Percentiles rank a stretch among this genome's conserved stretches.
phyloP scores from a whole-genome alignment of 306 rosid species.

The Corylus heterophylla region DNA sequence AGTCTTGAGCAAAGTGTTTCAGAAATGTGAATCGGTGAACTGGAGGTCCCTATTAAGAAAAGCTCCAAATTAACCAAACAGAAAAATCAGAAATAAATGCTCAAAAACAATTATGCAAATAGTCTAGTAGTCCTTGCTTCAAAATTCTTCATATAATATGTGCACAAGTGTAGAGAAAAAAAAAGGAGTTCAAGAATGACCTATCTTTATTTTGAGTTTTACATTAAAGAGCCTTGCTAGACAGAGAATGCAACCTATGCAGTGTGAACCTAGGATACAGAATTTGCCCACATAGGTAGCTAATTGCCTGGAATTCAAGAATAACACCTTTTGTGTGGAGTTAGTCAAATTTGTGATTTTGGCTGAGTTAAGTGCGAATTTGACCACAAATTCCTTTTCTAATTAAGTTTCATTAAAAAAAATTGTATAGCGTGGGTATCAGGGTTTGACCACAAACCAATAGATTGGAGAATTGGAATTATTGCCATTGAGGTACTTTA shows the following conservation, averaged over 20 bases:
- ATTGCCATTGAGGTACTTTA: background rate
- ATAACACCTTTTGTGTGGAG: background rate
- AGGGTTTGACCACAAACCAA: background rate
- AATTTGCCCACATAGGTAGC: background rate
- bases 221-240: background rate
- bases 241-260: background rate
- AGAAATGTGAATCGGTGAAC: slow-evolving; percentile 63
- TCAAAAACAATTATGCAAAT: background rate
- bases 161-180: background rate
- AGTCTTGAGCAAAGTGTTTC: slow-evolving; percentile 76
- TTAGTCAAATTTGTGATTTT: background rate
- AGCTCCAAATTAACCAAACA: slow-evolving; percentile 20
- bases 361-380: background rate
- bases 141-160: background rate
- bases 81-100: background rate
- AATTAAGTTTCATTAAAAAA: background rate
- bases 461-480: background rate
- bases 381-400: background rate
- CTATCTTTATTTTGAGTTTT: background rate
- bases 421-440: background rate
- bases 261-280: background rate
- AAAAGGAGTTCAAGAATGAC: background rate
- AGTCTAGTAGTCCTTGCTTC: background rate
- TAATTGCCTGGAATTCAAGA: background rate
- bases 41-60: slow-evolving; percentile 57